Base-by-base conservation (phyloP, 148 eudicot species). In the Euryodendron excelsum region DNA sequence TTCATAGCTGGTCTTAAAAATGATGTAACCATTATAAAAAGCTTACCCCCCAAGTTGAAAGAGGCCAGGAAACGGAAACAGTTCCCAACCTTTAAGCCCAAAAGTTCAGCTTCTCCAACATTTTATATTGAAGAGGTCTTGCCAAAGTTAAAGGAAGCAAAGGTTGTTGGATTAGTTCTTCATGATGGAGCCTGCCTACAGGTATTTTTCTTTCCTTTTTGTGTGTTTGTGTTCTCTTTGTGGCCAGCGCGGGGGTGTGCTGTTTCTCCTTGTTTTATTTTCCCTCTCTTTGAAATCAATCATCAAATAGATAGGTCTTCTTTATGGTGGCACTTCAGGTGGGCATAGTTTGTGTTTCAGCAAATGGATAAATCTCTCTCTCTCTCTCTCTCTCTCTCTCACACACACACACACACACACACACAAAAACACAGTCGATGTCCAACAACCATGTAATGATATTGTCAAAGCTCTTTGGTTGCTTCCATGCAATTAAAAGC, bases 131-230 rank as follows among this genome's bases (percentile, higher is more conserved):
- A 68, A 58, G 94, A 96, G 80, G 80, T 93, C 72, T 83, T 96
- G 83, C 98, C 98, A 30, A 85, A 85, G 80, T 81, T 96, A 73
- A 90, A 86, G 80, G 85, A 88, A 78, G 72, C 87, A 31, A 96
- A 93, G 87, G 92, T 87, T 85, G 79, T 96, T 89, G 99, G 94
- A 67, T 80, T 96, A 75, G 88, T 96, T 73, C 76, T 96, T 39
- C 76, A 86, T 53, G 98, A 93, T 80, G 98, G 98, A 77, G 93
- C 98, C 75, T 89, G 99, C 88, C 88, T 96, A 69, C 90, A 91
- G 98, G 99, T 96, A 87, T 33, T 12, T 63, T 15, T 14, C 77
- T 4, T 34, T 56, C 8, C 56, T 73, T 44, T 73, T 21, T 39
- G 12, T 31, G 33, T 74, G 41, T 45, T 36, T 72, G 21, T 15